These are phyloP conservation scores for Podospora appendiculata DNA, from an alignment of 495 filamentous ascomycete genomes.

Conservation along the genomic window DNA sequence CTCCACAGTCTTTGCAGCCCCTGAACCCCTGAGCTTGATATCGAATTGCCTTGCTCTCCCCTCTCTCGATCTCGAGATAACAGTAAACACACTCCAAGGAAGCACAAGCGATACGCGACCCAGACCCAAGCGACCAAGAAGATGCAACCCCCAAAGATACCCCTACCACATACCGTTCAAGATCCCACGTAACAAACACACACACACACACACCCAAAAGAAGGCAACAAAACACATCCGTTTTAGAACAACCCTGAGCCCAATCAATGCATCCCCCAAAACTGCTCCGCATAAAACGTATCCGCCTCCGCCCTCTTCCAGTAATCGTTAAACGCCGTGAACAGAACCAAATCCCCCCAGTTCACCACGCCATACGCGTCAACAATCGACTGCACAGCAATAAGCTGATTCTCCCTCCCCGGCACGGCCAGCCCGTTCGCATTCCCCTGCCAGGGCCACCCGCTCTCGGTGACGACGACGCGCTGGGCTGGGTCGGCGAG, in stretches of 20 bases:
- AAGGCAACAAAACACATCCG: too few species aligned
- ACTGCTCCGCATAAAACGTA: constrained; percentile 64
- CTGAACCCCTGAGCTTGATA: too few species aligned
- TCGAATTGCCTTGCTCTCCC: too few species aligned
- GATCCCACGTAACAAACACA: too few species aligned
- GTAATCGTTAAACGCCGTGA: constrained; percentile 64
- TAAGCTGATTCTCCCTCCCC: constrained; percentile 50
- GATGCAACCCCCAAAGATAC: too few species aligned
- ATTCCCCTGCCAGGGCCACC: constrained; percentile 69
- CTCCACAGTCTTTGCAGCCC: too few species aligned
- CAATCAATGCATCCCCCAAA: constrained; percentile 51
- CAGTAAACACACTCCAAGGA: too few species aligned
- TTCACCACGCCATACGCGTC: constrained; percentile 35
- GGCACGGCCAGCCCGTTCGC: constrained; percentile 60
- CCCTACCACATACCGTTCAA: too few species aligned
- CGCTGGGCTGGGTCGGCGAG: constrained; percentile 24
- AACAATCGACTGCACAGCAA: constrained; percentile 57
- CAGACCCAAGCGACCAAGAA: too few species aligned
- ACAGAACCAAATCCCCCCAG: constrained; percentile 51
- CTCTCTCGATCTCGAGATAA: too few species aligned
- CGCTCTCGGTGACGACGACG: constrained; percentile 59
- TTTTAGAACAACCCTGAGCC: background rate
- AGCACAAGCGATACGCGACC: too few species aligned
- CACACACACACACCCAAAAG: too few species aligned
- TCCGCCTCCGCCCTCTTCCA: constrained; percentile 66